Evolutionary conservation across 345 rosid genomes (phyloP), one percentile per base, ranked within the genome.

Genomic region (Moringa oleifera): DNA sequence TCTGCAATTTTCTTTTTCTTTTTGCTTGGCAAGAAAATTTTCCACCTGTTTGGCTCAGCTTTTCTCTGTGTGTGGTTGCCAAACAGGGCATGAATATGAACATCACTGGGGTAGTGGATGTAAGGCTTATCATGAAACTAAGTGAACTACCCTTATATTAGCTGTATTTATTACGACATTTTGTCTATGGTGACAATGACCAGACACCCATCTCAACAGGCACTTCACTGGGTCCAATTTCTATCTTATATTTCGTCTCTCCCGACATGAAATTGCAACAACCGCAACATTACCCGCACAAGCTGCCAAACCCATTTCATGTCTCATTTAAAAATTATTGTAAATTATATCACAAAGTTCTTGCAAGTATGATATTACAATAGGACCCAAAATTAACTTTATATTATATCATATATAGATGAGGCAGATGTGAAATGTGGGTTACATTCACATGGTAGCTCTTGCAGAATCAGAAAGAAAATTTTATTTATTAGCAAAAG

Each of bases 261-360:
- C 15, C 7, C 53, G 69, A 64, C 33, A 45, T 51, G 71, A 67
- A 67, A 61, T 72, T 36, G 62, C 77, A 75, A 79, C 77, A 59
- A 67, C 75, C 53, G 2, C 45, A n/a, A n/a, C 54, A 51, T 51
- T 20, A 51, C 12, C 47, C 37, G n/a, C n/a, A n/a, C n/a, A n/a
- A n/a, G n/a, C n/a, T n/a, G n/a, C n/a, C n/a, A n/a, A n/a, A n/a
- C n/a, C n/a, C n/a, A n/a, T n/a, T n/a, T n/a, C n/a, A n/a, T n/a
- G n/a, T n/a, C n/a, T n/a, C n/a, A n/a, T n/a, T n/a, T n/a, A n/a
- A n/a, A n/a, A n/a, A n/a, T n/a, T n/a, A n/a, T n/a, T n/a, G n/a
- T n/a, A n/a, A n/a, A n/a, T n/a, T n/a, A n/a, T n/a, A n/a, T n/a
- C n/a, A n/a, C n/a, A n/a, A n/a, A n/a, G n/a, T n/a, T n/a, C n/a